A percentile compares a stretch with the other conserved stretches of the same genome.
phyloP scores from a whole-genome alignment of 768 basidiomycete species.

The Termitomyces sp. region DNA sequence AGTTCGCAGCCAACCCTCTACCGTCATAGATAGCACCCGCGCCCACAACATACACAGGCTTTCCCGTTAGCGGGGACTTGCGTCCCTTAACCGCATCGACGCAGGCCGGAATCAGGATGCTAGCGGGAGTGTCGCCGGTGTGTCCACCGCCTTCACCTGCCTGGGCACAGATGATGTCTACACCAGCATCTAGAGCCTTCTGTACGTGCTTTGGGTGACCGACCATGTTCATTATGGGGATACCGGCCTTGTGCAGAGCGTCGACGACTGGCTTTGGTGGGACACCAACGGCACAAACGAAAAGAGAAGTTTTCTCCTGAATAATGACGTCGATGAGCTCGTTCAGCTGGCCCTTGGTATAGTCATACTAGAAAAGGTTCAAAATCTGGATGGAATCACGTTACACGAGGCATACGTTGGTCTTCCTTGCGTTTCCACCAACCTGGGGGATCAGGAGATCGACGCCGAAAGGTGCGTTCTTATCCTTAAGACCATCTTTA shows the following conservation, averaged over 20 bases:
- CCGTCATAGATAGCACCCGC: conserved; percentile 93
- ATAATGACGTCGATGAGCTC: conserved; percentile 89
- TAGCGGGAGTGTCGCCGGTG: conserved; percentile 81
- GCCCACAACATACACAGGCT: conserved; percentile 83
- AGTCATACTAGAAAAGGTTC: conserved; percentile 57
- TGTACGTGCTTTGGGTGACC: conserved; percentile 89
- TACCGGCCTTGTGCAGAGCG: conserved; percentile 76
- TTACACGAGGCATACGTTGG: conserved; percentile 52
- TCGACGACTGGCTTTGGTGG: conserved; percentile 81
- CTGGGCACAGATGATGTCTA: conserved; percentile 92
- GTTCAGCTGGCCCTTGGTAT: conserved; percentile 81
- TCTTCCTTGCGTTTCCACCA: conserved; percentile 84
- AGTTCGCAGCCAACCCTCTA: conserved; percentile 78
- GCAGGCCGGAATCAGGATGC: conserved; percentile 86
- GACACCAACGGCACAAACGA: conserved; percentile 89
- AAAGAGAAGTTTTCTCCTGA: conserved; percentile 81
- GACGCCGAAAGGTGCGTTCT: conserved; percentile 83
- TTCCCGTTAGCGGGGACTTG: conserved; percentile 74
- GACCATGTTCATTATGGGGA: conserved; percentile 92
- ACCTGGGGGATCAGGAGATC: conserved; percentile 87
- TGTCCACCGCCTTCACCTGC: conserved; percentile 89
- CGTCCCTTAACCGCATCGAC: conserved; percentile 78
- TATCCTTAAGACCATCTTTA: conserved; percentile 68
- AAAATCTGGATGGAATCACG: not conserved
- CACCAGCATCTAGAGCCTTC: conserved; percentile 78